Percentiles rank a stretch among this genome's conserved stretches.
Conservation (phyloP, 1,284 basidiomycete species). For the Cryptococcus sp. region DNA sequence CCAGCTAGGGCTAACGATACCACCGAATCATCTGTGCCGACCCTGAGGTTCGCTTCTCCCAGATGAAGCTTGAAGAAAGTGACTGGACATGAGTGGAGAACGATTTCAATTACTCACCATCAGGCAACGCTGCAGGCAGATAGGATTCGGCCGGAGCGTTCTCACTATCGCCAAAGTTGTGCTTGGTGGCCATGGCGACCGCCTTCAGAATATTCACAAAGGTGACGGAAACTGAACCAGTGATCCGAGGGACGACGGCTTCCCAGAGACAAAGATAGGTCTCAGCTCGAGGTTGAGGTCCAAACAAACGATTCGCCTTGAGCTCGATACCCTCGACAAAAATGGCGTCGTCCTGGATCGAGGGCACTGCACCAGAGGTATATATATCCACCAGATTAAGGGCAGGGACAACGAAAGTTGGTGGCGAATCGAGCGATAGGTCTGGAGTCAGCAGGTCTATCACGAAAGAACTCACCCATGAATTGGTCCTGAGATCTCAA, state of each 20-base stretch:
- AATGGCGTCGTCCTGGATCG: conserved; percentile 42
- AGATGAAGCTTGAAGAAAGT: conserved; percentile 66
- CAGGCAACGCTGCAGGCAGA: conserved; percentile 61
- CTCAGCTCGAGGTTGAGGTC: conserved; percentile 72
- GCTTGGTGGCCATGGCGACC: conserved; percentile 58
- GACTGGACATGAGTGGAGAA: conserved; percentile 49
- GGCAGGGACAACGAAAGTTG: conserved; percentile 56
- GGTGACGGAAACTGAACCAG: conserved; percentile 57
- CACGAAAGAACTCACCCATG: conserved; percentile 64
- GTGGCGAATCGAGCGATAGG: conserved; percentile 67
- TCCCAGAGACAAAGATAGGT: conserved; percentile 92
- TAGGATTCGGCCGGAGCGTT: conserved; percentile 76
- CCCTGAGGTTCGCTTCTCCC: conserved; percentile 56
- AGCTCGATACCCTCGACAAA: conserved; percentile 72
- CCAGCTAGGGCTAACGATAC: conserved; percentile 57
- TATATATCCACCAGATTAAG: conserved; percentile 53
- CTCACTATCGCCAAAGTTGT: conserved; percentile 67
- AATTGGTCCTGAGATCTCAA: conserved; percentile 75
- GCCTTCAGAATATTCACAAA: conserved; percentile 57
- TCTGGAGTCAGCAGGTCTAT: conserved; percentile 52
- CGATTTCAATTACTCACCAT: conserved; percentile 55
- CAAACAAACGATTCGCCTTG: conserved; percentile 77
- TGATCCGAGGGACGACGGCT: conserved; percentile 61
- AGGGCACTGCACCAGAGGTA: conserved; percentile 13
- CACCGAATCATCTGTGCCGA: conserved; percentile 56